A percentile compares a stretch with the other conserved stretches of the same genome.
Conservation (phyloP, 495 filamentous ascomycete species). For the Penicillium antarcticum region DNA sequence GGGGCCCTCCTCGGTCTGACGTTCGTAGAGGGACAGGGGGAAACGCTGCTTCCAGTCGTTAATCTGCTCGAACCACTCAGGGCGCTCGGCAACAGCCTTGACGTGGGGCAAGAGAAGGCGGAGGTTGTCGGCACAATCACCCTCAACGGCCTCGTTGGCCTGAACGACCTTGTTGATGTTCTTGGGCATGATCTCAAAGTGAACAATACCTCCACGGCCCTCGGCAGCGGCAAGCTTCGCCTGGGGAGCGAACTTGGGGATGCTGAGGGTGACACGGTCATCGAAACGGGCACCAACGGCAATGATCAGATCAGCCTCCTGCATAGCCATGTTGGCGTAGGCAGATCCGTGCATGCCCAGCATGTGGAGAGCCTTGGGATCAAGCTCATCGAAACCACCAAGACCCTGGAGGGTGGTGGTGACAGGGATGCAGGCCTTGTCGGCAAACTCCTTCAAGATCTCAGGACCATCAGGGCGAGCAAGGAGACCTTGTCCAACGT, state of each 20-base stretch:
- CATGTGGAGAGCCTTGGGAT: conserved; percentile 60
- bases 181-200: conserved; percentile 65
- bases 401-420: conserved; percentile 66
- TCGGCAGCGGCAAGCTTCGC: conserved; percentile 55
- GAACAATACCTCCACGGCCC: conserved; percentile 58
- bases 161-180: conserved; percentile 66
- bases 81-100: conserved; percentile 57
- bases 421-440: conserved; percentile 58
- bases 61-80: conserved; percentile 87
- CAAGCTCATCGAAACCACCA: conserved; percentile 57
- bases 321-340: conserved; percentile 64
- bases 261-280: conserved; percentile 55
- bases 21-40: conserved; percentile 73
- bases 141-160: conserved; percentile 59
- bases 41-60: conserved; percentile 84
- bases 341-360: conserved; percentile 65
- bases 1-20: conserved; percentile 60
- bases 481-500: conserved; percentile 58
- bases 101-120: conserved; percentile 67
- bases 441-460: conserved; percentile 53
- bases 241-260: conserved; percentile 55
- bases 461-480: conserved; percentile 49
- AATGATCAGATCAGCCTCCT: conserved; percentile 61
- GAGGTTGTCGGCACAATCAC: conserved; percentile 65
- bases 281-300: conserved; percentile 64